Evolutionary conservation across 441 rosid species (phyloP), one percentile per base, ranked within the genome.

Genomic region (Manihot esculenta): DNA sequence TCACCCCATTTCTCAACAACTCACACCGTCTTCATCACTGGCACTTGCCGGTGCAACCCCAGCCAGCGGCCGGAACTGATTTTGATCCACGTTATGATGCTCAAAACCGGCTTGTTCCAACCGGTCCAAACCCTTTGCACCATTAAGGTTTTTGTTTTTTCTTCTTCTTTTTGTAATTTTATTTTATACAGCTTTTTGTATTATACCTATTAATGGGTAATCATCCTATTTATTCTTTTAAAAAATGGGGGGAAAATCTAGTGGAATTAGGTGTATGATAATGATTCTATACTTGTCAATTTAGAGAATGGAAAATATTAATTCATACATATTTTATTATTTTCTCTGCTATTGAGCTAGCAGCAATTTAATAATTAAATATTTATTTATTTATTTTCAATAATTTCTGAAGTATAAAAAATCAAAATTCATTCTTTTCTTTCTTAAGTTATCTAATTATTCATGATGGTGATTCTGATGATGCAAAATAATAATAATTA

Each of bases 61-160:
- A 70, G 51, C 74, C 83, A 5, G 30, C 83, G 7, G 30, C 78
- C 33, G 72, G 77, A 60, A 44, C 42, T 7, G 79, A 80, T 55
- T 70, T 78, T 18, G 92, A 92, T 71, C 87, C 78, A 0, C 79
- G 74, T 38, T 88, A 75, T 27, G 89, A 87, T 6, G 82, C 10
- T 3, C 86, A 88, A 21, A 84, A 90, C 57, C 85, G 94, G 56
- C 86, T 85, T 41, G 89, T 90, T 57, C 97, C 97, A 45, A 79
- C 86, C 38, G 96, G 97, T 74, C 97, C 97, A 54, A 92, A 92
- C 78, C 97, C 97, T 1, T 74, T 90, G 84, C 97, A 92, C 83
- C 94, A 92, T 70, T 88, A 79, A 89, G 68, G 74, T 18, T 7
- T 56, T 35, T 38, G 35, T 41, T 35, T 8, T 33, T 51, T 11